Percentiles rank a stretch among this genome's conserved stretches.
phyloP scores from a whole-genome alignment of 208 protist genomes.

The Angomonas deanei region DNA sequence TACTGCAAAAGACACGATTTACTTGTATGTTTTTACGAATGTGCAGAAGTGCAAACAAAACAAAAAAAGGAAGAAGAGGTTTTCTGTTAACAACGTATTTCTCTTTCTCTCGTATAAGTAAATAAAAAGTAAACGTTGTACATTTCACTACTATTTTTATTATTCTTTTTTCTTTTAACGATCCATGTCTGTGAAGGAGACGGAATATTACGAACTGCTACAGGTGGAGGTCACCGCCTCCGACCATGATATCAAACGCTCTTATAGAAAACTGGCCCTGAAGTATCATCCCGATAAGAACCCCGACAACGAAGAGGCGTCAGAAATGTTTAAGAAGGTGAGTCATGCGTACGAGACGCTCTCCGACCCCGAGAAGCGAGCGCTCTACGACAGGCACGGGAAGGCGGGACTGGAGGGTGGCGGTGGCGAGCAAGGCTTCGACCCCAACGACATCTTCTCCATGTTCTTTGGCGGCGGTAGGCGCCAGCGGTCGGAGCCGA shows the following conservation, averaged over 20 bases:
- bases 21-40: constrained; percentile 5
- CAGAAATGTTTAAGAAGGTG: constrained; percentile 91
- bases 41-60: neutral
- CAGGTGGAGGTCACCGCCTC: constrained; percentile 53
- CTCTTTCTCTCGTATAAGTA: constrained; percentile 4
- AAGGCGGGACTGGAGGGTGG: constrained; percentile 94
- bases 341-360: constrained; percentile 97
- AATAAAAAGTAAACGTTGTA: too few species aligned
- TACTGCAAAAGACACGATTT: neutral
- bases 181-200: constrained; percentile 74
- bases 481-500: constrained; percentile 61
- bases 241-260: constrained; percentile 85
- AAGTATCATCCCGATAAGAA: constrained; percentile 91
- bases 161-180: constrained; percentile 1
- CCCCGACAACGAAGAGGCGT: constrained; percentile 61
- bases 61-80: neutral
- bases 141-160: constrained; percentile 13
- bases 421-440: constrained; percentile 44
- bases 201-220: constrained; percentile 86
- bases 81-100: constrained; percentile 1
- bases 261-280: constrained; percentile 80
- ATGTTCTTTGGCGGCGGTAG: constrained; percentile 82
- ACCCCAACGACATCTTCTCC: constrained; percentile 82
- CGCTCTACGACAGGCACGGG: constrained; percentile 96
- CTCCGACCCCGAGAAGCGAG: constrained; percentile 92